Evolutionary conservation across 73 alveolate genomes (phyloP).

Genomic region (Blepharisma japonicum): DNA sequence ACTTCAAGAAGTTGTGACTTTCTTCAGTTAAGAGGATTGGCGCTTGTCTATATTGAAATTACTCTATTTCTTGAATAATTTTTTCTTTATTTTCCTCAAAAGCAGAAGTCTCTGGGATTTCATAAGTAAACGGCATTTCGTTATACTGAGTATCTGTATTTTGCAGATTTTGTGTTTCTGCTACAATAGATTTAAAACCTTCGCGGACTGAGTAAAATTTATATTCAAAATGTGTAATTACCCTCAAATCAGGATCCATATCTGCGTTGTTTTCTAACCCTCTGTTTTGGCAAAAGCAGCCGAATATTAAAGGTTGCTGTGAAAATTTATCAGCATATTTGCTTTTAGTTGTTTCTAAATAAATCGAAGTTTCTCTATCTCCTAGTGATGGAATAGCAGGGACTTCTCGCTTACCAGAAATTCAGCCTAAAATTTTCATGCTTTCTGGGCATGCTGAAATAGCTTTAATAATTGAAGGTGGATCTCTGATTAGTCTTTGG

Average conservation of each 20-base stretch:
- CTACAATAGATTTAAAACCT: background rate
- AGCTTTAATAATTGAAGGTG: background rate
- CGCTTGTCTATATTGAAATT: background rate
- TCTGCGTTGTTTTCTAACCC: background rate
- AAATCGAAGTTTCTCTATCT: background rate
- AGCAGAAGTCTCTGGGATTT: background rate
- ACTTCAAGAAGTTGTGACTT: background rate
- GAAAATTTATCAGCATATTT: background rate
- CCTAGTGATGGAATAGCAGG: background rate
- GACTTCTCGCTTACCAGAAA: background rate
- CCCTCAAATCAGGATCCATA: background rate
- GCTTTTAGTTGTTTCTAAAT: background rate
- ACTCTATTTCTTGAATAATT: background rate
- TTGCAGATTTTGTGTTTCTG: background rate
- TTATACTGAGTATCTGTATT: background rate
- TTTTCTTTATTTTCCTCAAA: background rate
- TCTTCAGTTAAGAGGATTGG: background rate
- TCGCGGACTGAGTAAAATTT: background rate
- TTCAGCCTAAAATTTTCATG: conserved; percentile 4
- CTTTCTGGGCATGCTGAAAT: background rate
- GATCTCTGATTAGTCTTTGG: background rate
- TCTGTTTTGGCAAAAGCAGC: background rate
- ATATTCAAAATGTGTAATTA: background rate
- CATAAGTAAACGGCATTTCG: background rate
- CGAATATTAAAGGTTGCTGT: background rate